Evolutionary conservation across 2,329 filamentous ascomycete species (phyloP), one percentile per base, ranked within the genome.

Genomic region (Exophiala alcalophila): DNA sequence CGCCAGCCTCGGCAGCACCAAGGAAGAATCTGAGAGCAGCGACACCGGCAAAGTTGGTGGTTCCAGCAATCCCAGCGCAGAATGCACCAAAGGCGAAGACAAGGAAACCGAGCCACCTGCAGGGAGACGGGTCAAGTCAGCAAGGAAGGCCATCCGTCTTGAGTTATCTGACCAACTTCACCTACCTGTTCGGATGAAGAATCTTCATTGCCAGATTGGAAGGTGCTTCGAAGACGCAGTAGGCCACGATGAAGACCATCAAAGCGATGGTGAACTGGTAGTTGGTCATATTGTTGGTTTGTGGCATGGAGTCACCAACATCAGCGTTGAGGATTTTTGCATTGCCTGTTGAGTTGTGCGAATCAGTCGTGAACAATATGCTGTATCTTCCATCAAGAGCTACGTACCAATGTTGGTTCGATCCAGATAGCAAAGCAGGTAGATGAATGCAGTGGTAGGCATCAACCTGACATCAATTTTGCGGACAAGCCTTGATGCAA

Each of bases 241-340:
- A 76, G 24, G 61, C 65, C 41, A 73, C 65, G 53, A 77, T 77
- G 62, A 78, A 79, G 5, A 79, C 71, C 2, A 76, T 67, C 14
- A 78, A 55, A 3, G 68, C 61, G 47, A 73, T 67, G 2, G 67
- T 70, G 55, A 78, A 78, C 52, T 76, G 60, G 43, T 65, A 64
- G 4, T 72, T 43, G 7, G 32, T 33, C n/a, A 47, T 59, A 31
- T 58, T 52, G 4, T 61, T 63, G 37, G 61, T 57, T 11, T 55
- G 55, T 44, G 65, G 54, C 47, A 70, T 56, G 41, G 65, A 61
- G 49, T 70, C 61, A 2, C 49, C 40, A 0, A 61, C 64, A 5
- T 59, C 53, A 11, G 57, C 51, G 42, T 69, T 70, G 29, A 70
- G 59, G 10, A 68, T 59, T 47, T 61, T 64, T 3, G 66, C 64